Evolutionary conservation across 805 yeast species (phyloP).

Genomic region (Kodamaea leandrae): DNA sequence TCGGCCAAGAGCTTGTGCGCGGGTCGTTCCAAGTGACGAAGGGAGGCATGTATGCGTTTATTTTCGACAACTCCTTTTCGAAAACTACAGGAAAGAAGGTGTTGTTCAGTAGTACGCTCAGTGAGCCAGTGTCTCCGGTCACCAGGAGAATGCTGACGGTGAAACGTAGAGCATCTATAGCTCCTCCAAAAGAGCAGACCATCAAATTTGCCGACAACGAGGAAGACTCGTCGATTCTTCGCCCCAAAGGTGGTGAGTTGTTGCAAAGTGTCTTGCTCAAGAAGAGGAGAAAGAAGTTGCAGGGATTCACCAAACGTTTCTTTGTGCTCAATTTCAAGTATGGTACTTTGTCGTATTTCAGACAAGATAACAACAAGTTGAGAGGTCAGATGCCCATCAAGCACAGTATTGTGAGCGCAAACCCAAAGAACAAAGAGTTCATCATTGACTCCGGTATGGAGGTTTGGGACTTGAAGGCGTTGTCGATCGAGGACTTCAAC

Average conservation of each 20-base stretch:
- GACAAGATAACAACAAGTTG: conserved; percentile 65
- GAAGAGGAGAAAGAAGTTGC: conserved; percentile 75
- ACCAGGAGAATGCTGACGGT: conserved; percentile 5
- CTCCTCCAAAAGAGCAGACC: conserved; percentile 12
- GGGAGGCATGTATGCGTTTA: conserved; percentile 79
- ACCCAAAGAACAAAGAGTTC: conserved; percentile 61
- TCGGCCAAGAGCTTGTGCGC: conserved; percentile 57
- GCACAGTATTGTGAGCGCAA: conserved; percentile 79
- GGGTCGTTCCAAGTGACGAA: conserved; percentile 58
- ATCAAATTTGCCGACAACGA: neutral
- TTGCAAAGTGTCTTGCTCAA: conserved; percentile 78
- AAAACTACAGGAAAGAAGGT: conserved; percentile 81
- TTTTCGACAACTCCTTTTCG: conserved; percentile 89
- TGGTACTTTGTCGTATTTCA: conserved; percentile 81
- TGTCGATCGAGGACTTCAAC: conserved; percentile 61
- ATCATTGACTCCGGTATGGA: conserved; percentile 94
- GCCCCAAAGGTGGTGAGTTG: conserved; percentile 63
- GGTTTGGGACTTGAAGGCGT: conserved; percentile 82
- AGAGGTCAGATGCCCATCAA: conserved; percentile 91
- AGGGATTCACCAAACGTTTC: conserved; percentile 82
- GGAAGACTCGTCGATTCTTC: conserved; percentile 17
- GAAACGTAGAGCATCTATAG: conserved; percentile 2
- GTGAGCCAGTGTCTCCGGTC: neutral
- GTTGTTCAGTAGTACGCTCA: conserved; percentile 49
- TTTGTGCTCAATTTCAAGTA: conserved; percentile 79